Evolutionary conservation across 2,329 filamentous ascomycete genomes (phyloP).

Genomic region (Aspergillus caelatus): DNA sequence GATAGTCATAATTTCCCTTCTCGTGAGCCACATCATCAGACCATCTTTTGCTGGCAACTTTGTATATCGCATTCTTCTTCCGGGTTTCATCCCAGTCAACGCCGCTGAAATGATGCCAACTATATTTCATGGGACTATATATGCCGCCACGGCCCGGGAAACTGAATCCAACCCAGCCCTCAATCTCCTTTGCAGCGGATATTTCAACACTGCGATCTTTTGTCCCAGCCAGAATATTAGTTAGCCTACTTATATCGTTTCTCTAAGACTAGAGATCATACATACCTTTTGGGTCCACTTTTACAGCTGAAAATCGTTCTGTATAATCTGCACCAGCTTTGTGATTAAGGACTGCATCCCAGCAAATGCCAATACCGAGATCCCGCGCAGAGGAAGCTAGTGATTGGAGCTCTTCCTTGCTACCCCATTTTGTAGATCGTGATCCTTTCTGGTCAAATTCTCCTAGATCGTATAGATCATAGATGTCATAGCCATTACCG

Average conservation of each 20-base stretch:
- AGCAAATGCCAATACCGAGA: conserved; percentile 62
- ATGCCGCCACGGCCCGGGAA: conserved; percentile 63
- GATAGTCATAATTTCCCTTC: conserved; percentile 68
- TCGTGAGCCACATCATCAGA: conserved; percentile 63
- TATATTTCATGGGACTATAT: conserved; percentile 66
- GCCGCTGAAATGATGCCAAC: conserved; percentile 70
- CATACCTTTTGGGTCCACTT: conserved; percentile 60
- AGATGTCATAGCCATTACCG: conserved; percentile 70
- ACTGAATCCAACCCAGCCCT: conserved; percentile 70
- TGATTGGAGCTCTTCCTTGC: conserved; percentile 62
- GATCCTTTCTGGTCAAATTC: conserved; percentile 73
- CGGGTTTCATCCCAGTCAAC: conserved; percentile 66
- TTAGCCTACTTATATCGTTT: neutral
- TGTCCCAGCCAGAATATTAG: neutral
- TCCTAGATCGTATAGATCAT: conserved; percentile 70
- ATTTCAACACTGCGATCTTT: conserved; percentile 15
- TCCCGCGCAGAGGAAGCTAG: conserved; percentile 44
- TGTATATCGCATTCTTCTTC: conserved; percentile 65
- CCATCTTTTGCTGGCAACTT: conserved; percentile 67
- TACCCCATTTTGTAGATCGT: conserved; percentile 69
- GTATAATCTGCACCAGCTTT: conserved; percentile 69
- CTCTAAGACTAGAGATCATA: conserved; percentile 18
- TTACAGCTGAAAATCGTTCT: conserved; percentile 64
- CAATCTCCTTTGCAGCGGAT: conserved; percentile 61
- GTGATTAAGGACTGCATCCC: conserved; percentile 74